Conservation (phyloP, 345 rosid species). For the Eucalyptus brandiana region DNA sequence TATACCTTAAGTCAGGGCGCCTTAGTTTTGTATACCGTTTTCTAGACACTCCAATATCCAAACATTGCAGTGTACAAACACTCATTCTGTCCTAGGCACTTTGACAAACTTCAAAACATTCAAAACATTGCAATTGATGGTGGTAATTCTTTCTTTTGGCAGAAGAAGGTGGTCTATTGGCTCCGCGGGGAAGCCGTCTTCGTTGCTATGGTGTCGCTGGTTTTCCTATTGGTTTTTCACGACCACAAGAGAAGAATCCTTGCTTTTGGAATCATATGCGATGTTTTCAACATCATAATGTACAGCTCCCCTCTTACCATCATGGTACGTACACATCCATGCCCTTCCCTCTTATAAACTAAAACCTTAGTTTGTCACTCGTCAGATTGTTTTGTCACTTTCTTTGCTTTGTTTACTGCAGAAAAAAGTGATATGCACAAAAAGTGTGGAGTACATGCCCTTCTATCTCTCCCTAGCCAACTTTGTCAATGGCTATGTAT, state of each 20-base stretch:
- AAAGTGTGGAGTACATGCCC: slow-evolving; percentile 49
- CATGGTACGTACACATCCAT: slow-evolving; percentile 4
- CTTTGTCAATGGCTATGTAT: slow-evolving; percentile 17
- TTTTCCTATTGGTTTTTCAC: slow-evolving; percentile 1
- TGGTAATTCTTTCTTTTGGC: neutral
- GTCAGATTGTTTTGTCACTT: neutral
- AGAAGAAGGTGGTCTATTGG: slow-evolving; percentile 5
- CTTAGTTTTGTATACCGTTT: neutral
- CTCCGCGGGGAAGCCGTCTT: slow-evolving; percentile 1
- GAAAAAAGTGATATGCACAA: slow-evolving; percentile 29
- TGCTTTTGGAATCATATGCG: slow-evolving; percentile 13
- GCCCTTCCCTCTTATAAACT: neutral
- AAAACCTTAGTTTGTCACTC: neutral
- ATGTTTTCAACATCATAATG: slow-evolving; percentile 26
- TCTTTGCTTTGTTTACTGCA: neutral
- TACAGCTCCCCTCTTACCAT: slow-evolving; percentile 18
- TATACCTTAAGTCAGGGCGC: neutral
- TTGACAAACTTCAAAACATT: neutral
- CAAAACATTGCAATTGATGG: neutral
- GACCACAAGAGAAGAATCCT: neutral
- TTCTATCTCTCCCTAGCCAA: slow-evolving; percentile 22
- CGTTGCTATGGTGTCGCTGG: neutral
- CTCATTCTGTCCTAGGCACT: neutral
- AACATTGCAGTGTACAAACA: neutral
- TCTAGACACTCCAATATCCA: neutral